Base-by-base conservation (phyloP, 768 basidiomycete genomes). In the Rhodotorula toruloides region DNA sequence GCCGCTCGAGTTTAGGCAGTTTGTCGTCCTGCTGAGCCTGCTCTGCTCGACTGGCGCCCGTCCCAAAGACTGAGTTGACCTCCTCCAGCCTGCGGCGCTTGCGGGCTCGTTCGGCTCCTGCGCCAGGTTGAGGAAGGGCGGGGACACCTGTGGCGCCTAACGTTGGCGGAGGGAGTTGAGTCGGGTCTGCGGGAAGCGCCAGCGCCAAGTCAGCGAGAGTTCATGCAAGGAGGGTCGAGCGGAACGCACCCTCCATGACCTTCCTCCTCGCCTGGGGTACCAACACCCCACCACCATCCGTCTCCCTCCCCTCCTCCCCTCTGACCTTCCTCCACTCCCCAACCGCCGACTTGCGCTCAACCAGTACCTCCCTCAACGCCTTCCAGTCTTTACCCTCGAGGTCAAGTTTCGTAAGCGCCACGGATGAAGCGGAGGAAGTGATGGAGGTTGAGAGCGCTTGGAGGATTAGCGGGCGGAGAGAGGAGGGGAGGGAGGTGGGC, bases 181-280 rank as follows among this genome's bases (percentile, higher is more conserved):
- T n/a, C n/a, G n/a, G n/a, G n/a, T n/a, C n/a, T n/a, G n/a, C n/a
- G n/a, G n/a, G n/a, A n/a, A n/a, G n/a, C n/a, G n/a, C n/a, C 4
- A 8, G n/a, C 13, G 32, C 1, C 3, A 12, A 37, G 37, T 39
- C 12, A 17, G 4, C 36, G 34, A 11, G 22, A 11, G 21, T 3
- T 37, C 36, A 32, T 25, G 32, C 3, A 5, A 17, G 32, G 5
- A 10, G 4, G n/a, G 29, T 12, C 37, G 22, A 16, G 39, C 4
- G 34, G 37, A 40, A 54, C 39, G 67, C 57, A 63, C 73, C 75
- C 62, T 76, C 75, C 27, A 22, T 25, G 36, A 74, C 72, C 53
- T 73, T 76, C 58, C 68, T 65, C 65, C 74, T 70, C 27, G 73
- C 61, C 40, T 54, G 59, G 32, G 77, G 57, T 22, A 76, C 75